These are phyloP conservation scores for Geranium incanum DNA, from an alignment of 441 rosid species.

Conservation along the genomic window DNA sequence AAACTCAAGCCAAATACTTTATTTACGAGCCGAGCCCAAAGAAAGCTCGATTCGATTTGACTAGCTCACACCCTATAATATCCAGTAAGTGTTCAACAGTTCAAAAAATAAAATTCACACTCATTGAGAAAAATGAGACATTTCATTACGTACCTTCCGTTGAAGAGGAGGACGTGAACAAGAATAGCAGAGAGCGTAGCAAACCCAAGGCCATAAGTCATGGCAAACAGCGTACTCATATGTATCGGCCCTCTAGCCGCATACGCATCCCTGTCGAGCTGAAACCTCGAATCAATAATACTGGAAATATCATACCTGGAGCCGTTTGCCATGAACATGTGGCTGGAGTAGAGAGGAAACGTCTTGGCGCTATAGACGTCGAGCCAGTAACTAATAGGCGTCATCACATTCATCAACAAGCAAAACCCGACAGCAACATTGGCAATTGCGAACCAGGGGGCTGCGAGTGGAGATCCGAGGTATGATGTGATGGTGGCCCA, in stretches of 20 bases:
- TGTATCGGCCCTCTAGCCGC: slow-evolving; percentile 55
- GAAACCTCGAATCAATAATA: slow-evolving; percentile 61
- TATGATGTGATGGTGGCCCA: slow-evolving; percentile 90
- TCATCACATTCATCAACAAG: slow-evolving; percentile 19
- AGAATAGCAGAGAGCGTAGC: slow-evolving; percentile 74
- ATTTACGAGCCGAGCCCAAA: too few species aligned
- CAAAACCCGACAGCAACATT: slow-evolving; percentile 1
- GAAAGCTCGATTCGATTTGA: too few species aligned
- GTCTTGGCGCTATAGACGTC: slow-evolving; percentile 22
- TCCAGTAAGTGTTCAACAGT: too few species aligned
- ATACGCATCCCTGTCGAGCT: slow-evolving; percentile 49
- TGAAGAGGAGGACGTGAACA: slow-evolving; percentile 73
- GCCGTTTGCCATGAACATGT: slow-evolving; percentile 57
- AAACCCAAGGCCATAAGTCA: slow-evolving; percentile 72
- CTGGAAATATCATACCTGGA: slow-evolving; percentile 44
- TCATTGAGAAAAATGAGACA: background rate
- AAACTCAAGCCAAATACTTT: too few species aligned
- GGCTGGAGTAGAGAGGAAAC: slow-evolving; percentile 70
- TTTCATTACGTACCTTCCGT: slow-evolving; percentile 51
- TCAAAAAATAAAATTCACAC: too few species aligned
- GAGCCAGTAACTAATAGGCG: slow-evolving; percentile 57
- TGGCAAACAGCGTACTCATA: slow-evolving; percentile 64
- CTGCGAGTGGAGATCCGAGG: slow-evolving; percentile 46
- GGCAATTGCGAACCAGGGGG: background rate
- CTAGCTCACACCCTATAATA: too few species aligned